A percentile compares a stretch with the other conserved stretches of the same genome.
Conservation (phyloP, 495 filamentous ascomycete species). For the Neurospora hispaniola region DNA sequence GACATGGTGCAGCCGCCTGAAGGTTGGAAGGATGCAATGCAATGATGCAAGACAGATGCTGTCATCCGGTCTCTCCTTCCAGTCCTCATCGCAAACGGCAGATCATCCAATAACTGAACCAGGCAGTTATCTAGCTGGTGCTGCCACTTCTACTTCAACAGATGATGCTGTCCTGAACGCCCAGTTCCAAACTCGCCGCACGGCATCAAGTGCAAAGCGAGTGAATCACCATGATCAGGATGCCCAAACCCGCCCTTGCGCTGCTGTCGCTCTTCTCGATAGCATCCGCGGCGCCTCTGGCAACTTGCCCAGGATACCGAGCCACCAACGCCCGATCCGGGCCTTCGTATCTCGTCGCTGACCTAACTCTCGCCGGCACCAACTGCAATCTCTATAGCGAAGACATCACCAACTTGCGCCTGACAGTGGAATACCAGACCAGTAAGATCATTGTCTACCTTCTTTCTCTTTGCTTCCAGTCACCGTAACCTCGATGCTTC, state of each 20-base stretch:
- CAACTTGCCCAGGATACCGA: constrained; percentile 60
- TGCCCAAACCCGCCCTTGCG: background rate
- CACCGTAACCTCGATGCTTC: background rate
- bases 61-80: background rate
- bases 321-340: constrained; percentile 50
- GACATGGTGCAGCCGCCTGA: background rate
- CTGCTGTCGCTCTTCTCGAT: constrained; percentile 35
- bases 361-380: constrained; percentile 52
- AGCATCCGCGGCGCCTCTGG: constrained; percentile 11
- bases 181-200: background rate
- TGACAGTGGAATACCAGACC: constrained; percentile 67
- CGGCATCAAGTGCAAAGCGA: background rate
- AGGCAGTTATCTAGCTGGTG: background rate
- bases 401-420: constrained; percentile 53
- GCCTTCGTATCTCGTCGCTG: constrained; percentile 44
- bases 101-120: background rate
- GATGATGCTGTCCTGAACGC: background rate
- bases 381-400: constrained; percentile 59
- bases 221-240: background rate
- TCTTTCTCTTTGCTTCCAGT: background rate
- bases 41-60: background rate
- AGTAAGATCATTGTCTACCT: constrained; percentile 35
- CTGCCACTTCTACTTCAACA: background rate
- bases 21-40: background rate
- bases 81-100: background rate